Conservation (phyloP, 1,139 yeast genomes). For the Geotrichum aggregatum region DNA sequence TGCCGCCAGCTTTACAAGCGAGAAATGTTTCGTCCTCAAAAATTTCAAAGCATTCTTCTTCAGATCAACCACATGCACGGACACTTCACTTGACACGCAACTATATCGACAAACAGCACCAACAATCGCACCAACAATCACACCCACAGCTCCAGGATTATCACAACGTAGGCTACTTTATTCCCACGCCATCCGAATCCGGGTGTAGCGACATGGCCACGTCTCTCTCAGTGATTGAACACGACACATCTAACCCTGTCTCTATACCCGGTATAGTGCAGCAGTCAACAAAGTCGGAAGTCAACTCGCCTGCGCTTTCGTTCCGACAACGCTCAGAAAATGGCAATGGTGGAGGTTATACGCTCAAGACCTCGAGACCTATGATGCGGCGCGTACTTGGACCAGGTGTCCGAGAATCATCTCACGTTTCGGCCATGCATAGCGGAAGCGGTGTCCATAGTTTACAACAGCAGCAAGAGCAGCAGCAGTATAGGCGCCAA, state of each 20-base stretch:
- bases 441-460: no score
- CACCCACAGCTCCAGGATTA: constrained; percentile 7
- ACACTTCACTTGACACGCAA: not conserved
- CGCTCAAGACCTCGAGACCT: not conserved
- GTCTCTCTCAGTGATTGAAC: constrained; percentile 5
- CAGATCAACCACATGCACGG: not conserved
- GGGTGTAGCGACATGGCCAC: constrained; percentile 26
- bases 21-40: not conserved
- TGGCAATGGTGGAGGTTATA: not conserved
- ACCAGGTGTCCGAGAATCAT: not conserved
- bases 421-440: no score
- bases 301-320: constrained; percentile 2
- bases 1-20: not conserved
- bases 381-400: not conserved
- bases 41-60: not conserved
- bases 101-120: not conserved
- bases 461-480: not conserved
- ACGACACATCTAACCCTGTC: constrained; percentile 4
- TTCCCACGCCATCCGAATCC: constrained; percentile 35
- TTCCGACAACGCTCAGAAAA: not conserved
- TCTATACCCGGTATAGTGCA: not conserved
- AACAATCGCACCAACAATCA: constrained; percentile 1
- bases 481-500: not conserved
- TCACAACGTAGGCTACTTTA: constrained; percentile 22
- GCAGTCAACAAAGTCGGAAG: constrained; percentile 1